A percentile compares a stretch with the other conserved stretches of the same genome.
Conservation (phyloP, 2,329 filamentous ascomycete genomes). For the Eutypa lata region DNA sequence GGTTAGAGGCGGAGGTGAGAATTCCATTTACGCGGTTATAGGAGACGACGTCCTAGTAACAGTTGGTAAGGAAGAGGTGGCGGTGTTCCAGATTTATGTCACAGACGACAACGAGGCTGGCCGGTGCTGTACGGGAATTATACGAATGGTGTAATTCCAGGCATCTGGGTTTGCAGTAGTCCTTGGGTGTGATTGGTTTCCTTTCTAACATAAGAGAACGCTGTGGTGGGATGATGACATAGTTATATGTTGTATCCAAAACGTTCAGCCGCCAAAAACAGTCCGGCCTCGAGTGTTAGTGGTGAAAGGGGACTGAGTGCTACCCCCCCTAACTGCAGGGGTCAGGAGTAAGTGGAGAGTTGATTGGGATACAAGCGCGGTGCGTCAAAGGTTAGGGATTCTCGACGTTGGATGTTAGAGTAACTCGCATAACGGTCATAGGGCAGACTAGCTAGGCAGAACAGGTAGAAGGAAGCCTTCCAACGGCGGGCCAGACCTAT, state of each 20-base stretch:
- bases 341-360: too few species aligned
- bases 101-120: background rate
- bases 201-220: background rate
- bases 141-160: background rate
- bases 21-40: constrained; percentile 39
- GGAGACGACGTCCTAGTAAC: background rate
- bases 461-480: background rate
- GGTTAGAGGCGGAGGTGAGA: constrained; percentile 46
- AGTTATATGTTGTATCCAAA: background rate
- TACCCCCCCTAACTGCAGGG: background rate
- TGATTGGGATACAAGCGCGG: background rate
- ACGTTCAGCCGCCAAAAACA: background rate
- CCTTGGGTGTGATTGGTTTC: background rate
- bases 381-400: background rate
- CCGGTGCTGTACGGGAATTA: background rate
- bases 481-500: background rate
- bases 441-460: background rate
- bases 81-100: background rate
- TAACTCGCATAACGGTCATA: background rate
- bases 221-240: background rate
- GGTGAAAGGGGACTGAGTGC: background rate
- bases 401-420: too few species aligned
- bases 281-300: background rate
- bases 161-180: background rate
- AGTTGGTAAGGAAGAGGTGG: background rate